phyloP scores from a whole-genome alignment of 208 protist genomes.

The Crithidia fasciculata region DNA sequence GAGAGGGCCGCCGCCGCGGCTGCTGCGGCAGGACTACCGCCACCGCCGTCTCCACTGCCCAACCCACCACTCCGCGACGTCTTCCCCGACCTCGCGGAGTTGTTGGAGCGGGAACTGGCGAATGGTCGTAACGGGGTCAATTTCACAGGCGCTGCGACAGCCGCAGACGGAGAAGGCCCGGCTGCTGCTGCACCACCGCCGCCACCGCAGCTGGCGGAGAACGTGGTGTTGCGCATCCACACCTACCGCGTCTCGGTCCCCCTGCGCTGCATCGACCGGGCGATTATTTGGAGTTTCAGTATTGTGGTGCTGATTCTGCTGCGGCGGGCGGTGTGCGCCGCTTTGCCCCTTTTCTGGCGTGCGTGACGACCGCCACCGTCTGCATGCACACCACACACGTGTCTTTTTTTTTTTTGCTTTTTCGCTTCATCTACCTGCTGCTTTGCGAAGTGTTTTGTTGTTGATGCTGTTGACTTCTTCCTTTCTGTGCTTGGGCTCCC shows the following conservation, averaged over 20 bases:
- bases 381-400: no score
- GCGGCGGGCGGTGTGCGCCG: constrained; percentile 21
- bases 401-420: not conserved
- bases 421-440: not conserved
- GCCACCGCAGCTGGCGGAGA: constrained; percentile 5
- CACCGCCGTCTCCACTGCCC: not conserved
- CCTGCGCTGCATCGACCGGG: constrained; percentile 22
- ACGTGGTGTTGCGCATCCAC: constrained; percentile 15
- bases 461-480: no score
- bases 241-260: constrained; percentile 11
- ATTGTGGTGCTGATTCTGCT: constrained; percentile 28
- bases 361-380: not conserved
- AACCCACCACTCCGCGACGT: not conserved
- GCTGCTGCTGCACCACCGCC: not conserved
- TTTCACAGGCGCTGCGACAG: not conserved
- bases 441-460: no score
- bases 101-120: not conserved
- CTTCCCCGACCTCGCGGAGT: not conserved
- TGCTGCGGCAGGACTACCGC: not conserved
- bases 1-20: constrained; percentile 3
- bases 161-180: not conserved
- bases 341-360: constrained; percentile 19
- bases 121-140: not conserved
- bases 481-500: no score
- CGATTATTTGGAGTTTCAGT: constrained; percentile 20